phyloP scores from a whole-genome alignment of 305 asterid genomes.

The Solanum hybrid region DNA sequence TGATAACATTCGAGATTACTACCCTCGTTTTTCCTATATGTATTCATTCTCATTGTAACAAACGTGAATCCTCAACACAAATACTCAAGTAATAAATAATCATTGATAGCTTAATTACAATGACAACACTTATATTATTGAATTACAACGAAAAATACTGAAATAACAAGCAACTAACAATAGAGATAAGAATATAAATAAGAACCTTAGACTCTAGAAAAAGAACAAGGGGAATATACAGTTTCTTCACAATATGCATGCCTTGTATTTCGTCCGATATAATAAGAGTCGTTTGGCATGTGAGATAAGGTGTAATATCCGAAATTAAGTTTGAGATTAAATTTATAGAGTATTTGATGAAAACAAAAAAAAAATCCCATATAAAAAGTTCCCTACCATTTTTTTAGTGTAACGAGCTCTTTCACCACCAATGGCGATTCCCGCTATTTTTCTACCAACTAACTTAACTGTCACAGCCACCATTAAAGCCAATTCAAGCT shows the following conservation, averaged over 20 bases:
- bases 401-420: neutral
- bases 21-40: too few species aligned
- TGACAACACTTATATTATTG: too few species aligned
- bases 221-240: too few species aligned
- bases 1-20: too few species aligned
- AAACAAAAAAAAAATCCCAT: neutral
- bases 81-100: too few species aligned
- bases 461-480: conserved; percentile 14
- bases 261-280: neutral
- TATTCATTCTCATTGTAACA: too few species aligned
- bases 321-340: neutral
- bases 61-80: too few species aligned
- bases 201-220: neutral
- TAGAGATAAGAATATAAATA: too few species aligned
- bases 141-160: too few species aligned
- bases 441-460: conserved; percentile 24
- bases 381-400: neutral
- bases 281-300: neutral
- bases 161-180: too few species aligned
- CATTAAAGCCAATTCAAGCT: conserved; percentile 20
- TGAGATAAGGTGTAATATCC: neutral
- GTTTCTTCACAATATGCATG: neutral
- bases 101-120: too few species aligned
- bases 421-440: conserved; percentile 10
- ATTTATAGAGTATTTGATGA: neutral